Base-by-base conservation (phyloP, 1,284 basidiomycete genomes). In the Farysia itapuensis region DNA sequence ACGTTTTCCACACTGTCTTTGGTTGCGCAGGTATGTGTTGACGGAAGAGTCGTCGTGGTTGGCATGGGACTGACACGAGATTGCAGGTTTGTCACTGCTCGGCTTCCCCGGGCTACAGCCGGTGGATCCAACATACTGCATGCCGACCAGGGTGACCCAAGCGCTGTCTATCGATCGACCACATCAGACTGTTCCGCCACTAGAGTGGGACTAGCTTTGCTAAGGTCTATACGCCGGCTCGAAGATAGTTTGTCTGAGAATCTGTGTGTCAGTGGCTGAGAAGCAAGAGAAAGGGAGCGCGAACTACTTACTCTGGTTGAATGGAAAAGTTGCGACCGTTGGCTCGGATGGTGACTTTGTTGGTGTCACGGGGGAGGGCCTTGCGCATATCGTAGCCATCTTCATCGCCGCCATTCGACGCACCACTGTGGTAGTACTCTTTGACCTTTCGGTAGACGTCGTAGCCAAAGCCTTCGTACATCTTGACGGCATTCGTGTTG, bases 1-100 rank as follows among this genome's bases (percentile, higher is more conserved):
- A 98, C 70, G 93, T 98, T 11, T 98, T 96, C 79, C 94, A 98
- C 74, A 98, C 94, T 0, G 77, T 83, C 7, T 98, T 98, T 71
- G 95, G 94, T 0, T 80, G 96, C 4, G 92, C 92, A 43, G 91
- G 90, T 88, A 48, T 44, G 81, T 79, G 26, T 35, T 30, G n/a
- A 28, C 26, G 9, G 9, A 9, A 28, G 26, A 11, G 11, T 28
- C 26, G n/a, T n/a, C 9, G 9, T n/a, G 11, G 26, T 28, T 28
- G 11, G 26, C 26, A 11, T 28, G 26, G n/a, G 26, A 28, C 26
- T 28, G 26, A 28, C 26, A 9, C 26, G 11, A n/a, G n/a, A 11
- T 28, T 28, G 9, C 28, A 89, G 91, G 90, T 0, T 81, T 97
- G 13, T 92, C 90, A 0, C 79, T 97, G 8, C 81, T 96, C 6